Conservation (phyloP, 2,329 filamentous ascomycete genomes). For the Teratosphaeria gauchensis region DNA sequence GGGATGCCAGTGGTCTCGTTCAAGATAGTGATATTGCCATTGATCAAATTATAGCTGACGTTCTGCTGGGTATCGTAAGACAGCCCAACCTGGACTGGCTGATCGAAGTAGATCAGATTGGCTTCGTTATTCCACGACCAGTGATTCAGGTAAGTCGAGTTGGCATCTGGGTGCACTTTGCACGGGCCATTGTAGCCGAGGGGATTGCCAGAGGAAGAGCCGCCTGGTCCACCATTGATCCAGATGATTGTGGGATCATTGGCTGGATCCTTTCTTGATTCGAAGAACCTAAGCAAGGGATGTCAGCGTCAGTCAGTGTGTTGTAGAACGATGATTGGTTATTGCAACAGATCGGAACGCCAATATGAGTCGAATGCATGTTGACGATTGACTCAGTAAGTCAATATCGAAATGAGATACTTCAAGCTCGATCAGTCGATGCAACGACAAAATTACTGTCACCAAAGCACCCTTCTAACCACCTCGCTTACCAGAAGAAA, state of each 20-base stretch:
- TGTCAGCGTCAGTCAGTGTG: neutral
- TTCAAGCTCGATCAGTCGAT: neutral
- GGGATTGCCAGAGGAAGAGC: constrained; percentile 38
- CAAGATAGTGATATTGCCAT: constrained; percentile 6
- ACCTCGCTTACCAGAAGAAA: constrained; percentile 33
- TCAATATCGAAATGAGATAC: too few species aligned
- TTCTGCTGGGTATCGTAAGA: constrained; percentile 24
- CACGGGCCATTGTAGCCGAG: constrained; percentile 46
- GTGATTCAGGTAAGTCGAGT: constrained; percentile 38
- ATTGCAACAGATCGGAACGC: too few species aligned
- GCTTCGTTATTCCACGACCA: constrained; percentile 51
- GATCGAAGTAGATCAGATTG: constrained; percentile 27
- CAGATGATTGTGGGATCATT: constrained; percentile 50
- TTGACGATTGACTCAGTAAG: too few species aligned
- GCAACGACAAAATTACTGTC: neutral
- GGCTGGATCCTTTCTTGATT: constrained; percentile 45
- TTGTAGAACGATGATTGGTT: neutral
- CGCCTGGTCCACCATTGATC: constrained; percentile 52
- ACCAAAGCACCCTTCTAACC: neutral
- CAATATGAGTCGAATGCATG: too few species aligned
- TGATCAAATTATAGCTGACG: constrained; percentile 25
- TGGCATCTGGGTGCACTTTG: constrained; percentile 13
- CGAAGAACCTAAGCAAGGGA: constrained; percentile 51
- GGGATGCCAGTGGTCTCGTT: constrained; percentile 48
- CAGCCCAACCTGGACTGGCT: constrained; percentile 13